phyloP scores from a whole-genome alignment of 225 moss, liverwort and hornwort genomes.

The Marchantia paleacea region DNA sequence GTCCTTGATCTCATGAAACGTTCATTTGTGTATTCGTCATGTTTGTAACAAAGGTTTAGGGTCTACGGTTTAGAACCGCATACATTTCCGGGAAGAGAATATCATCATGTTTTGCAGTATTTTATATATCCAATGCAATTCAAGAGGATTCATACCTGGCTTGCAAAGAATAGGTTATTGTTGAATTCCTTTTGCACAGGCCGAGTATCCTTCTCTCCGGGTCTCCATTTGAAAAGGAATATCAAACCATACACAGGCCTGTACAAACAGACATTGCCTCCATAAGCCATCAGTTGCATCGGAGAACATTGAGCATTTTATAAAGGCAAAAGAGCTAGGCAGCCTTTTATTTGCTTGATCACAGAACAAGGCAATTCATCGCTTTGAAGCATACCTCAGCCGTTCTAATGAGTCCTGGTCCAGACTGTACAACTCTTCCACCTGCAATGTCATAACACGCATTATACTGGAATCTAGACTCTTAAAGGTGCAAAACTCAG shows the following conservation, averaged over 20 bases:
- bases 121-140: too few species aligned
- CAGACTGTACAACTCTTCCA: constrained; percentile 94
- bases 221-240: constrained; percentile 99
- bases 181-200: constrained; percentile 74
- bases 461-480: not conserved
- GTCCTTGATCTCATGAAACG: too few species aligned
- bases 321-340: not conserved
- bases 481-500: too few species aligned
- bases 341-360: not conserved
- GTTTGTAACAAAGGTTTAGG: too few species aligned
- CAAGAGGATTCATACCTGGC: constrained; percentile 53
- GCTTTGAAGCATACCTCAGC: constrained; percentile 47
- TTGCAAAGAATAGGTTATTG: constrained; percentile 86
- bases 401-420: constrained; percentile 74
- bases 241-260: constrained; percentile 95
- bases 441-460: constrained; percentile 39
- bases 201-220: constrained; percentile 82
- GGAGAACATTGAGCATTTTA: not conserved
- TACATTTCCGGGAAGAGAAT: not conserved
- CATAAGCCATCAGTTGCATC: not conserved
- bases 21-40: too few species aligned
- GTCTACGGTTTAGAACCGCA: not conserved
- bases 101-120: too few species aligned
- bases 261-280: constrained; percentile 16
- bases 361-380: not conserved